Percentiles rank a stretch among this genome's conserved stretches.
Conservation (phyloP, 2,329 filamentous ascomycete genomes). For the Neophaeococcomyces aloes region DNA sequence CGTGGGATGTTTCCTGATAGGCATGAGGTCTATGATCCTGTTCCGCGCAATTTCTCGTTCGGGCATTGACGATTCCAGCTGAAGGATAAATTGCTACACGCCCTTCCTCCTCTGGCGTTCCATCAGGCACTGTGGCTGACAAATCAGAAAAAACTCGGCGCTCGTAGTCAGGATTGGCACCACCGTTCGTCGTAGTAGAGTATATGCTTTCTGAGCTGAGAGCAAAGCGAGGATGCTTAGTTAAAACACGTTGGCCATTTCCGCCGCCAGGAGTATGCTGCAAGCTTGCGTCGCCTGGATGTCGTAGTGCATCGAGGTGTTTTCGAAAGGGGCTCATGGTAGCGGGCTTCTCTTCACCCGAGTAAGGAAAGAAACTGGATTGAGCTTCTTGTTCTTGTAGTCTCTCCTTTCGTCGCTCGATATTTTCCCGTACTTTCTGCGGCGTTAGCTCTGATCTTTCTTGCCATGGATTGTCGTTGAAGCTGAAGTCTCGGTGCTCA, state of each 20-base stretch:
- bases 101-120: slow-evolving; percentile 11
- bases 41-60: too few relatives aligned
- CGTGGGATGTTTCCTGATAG: too few relatives aligned
- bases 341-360: slow-evolving; percentile 10
- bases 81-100: too few relatives aligned
- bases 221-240: slow-evolving; percentile 6
- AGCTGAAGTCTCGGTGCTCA: not conserved
- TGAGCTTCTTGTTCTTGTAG: slow-evolving; percentile 10
- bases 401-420: not conserved
- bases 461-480: slow-evolving; percentile 8
- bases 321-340: slow-evolving; percentile 15
- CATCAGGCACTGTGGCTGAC: too few relatives aligned
- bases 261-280: too few relatives aligned
- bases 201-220: slow-evolving; percentile 33
- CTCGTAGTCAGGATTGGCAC: slow-evolving; percentile 19
- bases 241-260: too few relatives aligned
- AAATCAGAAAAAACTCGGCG: not conserved
- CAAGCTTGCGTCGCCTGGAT: too few relatives aligned
- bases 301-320: not conserved
- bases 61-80: too few relatives aligned
- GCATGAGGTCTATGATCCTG: too few relatives aligned
- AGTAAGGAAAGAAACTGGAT: slow-evolving; percentile 17
- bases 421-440: not conserved
- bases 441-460: not conserved
- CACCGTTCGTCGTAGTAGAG: slow-evolving; percentile 31